phyloP scores from a whole-genome alignment of 345 rosid species.

The Corchorus olitorius region DNA sequence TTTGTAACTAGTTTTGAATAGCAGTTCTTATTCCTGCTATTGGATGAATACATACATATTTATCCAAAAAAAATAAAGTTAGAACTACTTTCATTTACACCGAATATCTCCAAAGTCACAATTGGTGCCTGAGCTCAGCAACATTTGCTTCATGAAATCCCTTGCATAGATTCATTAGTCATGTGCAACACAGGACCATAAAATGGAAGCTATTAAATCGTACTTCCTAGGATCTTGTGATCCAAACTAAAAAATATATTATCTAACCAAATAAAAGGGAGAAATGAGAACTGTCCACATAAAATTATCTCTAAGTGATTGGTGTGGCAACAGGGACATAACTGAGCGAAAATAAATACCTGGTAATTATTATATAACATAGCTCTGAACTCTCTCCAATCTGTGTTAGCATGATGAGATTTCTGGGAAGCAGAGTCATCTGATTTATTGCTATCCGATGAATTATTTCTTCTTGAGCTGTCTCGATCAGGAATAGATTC shows the following conservation, averaged over 20 bases:
- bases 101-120: neutral
- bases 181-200: neutral
- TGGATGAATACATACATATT: too few relatives aligned
- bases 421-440: conserved; percentile 58
- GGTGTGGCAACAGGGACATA: neutral
- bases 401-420: conserved; percentile 42
- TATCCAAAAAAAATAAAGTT: too few relatives aligned
- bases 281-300: neutral
- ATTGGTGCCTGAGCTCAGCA: neutral
- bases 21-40: too few relatives aligned
- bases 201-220: conserved; percentile 3
- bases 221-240: neutral
- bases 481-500: conserved; percentile 53
- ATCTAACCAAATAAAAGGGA: neutral
- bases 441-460: conserved; percentile 57
- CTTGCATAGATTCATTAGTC: neutral
- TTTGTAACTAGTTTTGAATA: too few relatives aligned
- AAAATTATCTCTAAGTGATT: neutral
- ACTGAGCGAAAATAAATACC: conserved; percentile 40
- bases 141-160: neutral
- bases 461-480: conserved; percentile 54
- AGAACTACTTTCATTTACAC: neutral
- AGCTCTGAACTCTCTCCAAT: conserved; percentile 97
- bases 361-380: conserved; percentile 67
- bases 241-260: neutral